Evolutionary conservation across 371 early-diverging fungal genomes (phyloP).

Genomic region (Entomophthora muscae): DNA sequence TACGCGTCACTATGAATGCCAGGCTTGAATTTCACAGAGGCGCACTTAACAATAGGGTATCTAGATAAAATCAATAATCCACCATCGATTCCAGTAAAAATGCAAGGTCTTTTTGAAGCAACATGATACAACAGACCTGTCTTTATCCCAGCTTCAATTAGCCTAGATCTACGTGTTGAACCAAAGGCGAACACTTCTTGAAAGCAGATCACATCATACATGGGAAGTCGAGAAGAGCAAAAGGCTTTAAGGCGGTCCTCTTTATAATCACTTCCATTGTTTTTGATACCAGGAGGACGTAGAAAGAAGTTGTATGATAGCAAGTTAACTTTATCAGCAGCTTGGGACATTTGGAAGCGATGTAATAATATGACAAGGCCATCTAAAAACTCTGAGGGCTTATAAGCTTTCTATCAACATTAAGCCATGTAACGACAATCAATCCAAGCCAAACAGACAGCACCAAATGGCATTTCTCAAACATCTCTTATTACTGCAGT

Average conservation of each 20-base stretch:
- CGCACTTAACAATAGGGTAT: slow-evolving; percentile 38
- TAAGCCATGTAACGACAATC: too few relatives aligned
- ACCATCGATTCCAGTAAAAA: slow-evolving; percentile 55
- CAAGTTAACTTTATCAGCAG: slow-evolving; percentile 23
- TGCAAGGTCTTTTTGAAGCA: slow-evolving; percentile 29
- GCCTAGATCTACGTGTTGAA: slow-evolving; percentile 25
- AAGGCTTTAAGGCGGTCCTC: slow-evolving; percentile 47
- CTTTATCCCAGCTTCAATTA: slow-evolving; percentile 37
- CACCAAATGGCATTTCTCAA: too few relatives aligned
- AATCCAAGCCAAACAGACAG: too few relatives aligned
- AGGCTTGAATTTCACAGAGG: slow-evolving; percentile 34
- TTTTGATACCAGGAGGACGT: slow-evolving; percentile 66
- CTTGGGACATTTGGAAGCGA: not conserved
- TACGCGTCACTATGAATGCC: slow-evolving; percentile 54
- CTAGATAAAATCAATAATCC: slow-evolving; percentile 56
- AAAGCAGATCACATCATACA: slow-evolving; percentile 58
- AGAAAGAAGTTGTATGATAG: slow-evolving; percentile 69
- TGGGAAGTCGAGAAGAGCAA: slow-evolving; percentile 30
- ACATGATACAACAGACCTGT: slow-evolving; percentile 41
- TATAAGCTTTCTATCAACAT: too few relatives aligned
- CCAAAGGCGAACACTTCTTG: slow-evolving; percentile 75
- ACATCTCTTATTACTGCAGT: too few relatives aligned
- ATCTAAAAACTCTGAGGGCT: too few relatives aligned
- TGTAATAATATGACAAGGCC: too few relatives aligned
- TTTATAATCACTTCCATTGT: slow-evolving; percentile 56